Base-by-base conservation (phyloP, 176 grass and related monocot genomes). In the Hordeum marinum region DNA sequence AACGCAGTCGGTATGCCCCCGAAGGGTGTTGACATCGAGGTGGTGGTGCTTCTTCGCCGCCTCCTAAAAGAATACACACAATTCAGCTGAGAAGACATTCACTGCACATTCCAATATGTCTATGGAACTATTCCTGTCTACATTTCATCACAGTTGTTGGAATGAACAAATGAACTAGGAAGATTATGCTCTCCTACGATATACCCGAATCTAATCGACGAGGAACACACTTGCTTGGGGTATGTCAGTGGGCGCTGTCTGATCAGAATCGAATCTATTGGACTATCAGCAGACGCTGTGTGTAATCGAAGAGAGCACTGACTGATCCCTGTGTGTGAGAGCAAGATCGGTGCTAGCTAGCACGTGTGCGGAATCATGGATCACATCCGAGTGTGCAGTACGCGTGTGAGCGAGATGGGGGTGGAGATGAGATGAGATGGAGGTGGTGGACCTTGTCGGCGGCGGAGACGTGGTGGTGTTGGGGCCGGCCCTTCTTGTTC, bases 21-120 rank as follows among this genome's bases (percentile, higher is more conserved):
- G 96, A 18, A 99, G 80, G 57, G 96, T 94, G 79, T 96, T 99
- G 63, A 99, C 29, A 82, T 92, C 93, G 34, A 99, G 96, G 72
- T 78, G 90, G 81, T 99, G 96, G 78, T 99, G 96, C 70, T 96
- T 95, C 86, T 95, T 94, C 9, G 86, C 84, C 4, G 87, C 89
- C 80, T 95, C 93, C 96, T 99, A 76, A 1, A 66, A 79, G 43
- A 21, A 8, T 31, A 57, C 54, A 57, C 2, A 27, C 8, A 59
- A 77, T 36, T 17, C 17, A 8, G 26, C 50, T 82, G 12, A 48
- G 71, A 20, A 9, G 24, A 2, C 37, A 66, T 37, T 15, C 10
- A 14, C 14, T 26, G 43, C 6, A 55, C 3, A 25, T 52, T 35
- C 9, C 43, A 20, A 11, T 25, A 75, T 75, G 0, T 20, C 24